Conservation (phyloP, 345 rosid species). For the Cardamine occulta region DNA sequence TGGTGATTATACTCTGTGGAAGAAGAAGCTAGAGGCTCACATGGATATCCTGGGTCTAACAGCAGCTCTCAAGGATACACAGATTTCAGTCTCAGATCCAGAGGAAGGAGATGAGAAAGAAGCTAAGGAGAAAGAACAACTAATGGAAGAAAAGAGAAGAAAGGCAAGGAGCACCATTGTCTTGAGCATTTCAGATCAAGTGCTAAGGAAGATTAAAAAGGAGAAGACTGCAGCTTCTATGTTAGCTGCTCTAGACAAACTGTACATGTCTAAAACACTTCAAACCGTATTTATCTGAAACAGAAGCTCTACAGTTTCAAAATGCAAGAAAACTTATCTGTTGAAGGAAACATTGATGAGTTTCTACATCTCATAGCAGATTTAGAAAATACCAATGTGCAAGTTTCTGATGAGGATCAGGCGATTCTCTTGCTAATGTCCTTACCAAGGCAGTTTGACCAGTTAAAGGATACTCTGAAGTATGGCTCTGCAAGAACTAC, state of each 20-base stretch:
- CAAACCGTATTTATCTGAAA: not conserved
- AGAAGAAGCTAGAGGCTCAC: not conserved
- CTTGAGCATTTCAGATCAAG: not conserved
- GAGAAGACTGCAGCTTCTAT: not conserved
- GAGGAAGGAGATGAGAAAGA: not conserved
- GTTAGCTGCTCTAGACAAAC: not conserved
- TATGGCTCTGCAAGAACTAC: not conserved
- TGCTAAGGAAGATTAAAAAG: not conserved
- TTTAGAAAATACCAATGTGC: not conserved
- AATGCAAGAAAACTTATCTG: not conserved
- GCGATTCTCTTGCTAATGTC: not conserved
- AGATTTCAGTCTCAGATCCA: not conserved
- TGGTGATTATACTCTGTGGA: not conserved
- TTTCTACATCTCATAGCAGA: not conserved
- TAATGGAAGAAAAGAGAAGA: not conserved
- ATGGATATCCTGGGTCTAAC: not conserved
- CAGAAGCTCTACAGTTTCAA: not conserved
- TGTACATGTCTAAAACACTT: not conserved
- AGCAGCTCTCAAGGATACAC: not conserved
- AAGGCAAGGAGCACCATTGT: not conserved
- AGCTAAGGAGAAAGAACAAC: not conserved
- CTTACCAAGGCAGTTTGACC: not conserved
- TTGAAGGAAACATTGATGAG: not conserved
- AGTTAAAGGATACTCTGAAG: not conserved
- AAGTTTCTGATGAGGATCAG: not conserved